phyloP scores from a whole-genome alignment of 352 stramenopile species.

The Pythium aquatile region DNA sequence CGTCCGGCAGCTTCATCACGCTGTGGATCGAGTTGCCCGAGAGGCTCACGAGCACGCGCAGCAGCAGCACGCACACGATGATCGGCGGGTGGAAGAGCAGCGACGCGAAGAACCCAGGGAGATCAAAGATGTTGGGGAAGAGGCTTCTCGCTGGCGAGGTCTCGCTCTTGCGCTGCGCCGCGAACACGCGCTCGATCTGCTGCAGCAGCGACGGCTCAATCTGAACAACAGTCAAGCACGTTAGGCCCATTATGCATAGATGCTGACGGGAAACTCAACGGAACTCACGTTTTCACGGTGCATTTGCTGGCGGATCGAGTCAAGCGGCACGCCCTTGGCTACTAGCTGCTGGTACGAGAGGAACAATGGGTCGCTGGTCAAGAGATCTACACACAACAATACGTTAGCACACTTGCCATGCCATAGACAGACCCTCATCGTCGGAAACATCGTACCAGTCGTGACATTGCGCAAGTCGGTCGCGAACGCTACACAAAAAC shows the following conservation, averaged over 20 bases:
- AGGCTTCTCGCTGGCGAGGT: slow-evolving; percentile 29
- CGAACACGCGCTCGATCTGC: slow-evolving; percentile 54
- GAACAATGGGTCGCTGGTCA: slow-evolving; percentile 47
- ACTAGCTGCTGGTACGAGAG: slow-evolving; percentile 64
- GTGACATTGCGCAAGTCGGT: slow-evolving; percentile 51
- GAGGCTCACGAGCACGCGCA: slow-evolving; percentile 50
- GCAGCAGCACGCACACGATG: slow-evolving; percentile 54
- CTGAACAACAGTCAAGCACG: slow-evolving; percentile 13
- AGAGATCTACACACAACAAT: slow-evolving; percentile 26
- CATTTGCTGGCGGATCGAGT: slow-evolving; percentile 67
- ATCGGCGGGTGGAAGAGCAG: slow-evolving; percentile 60
- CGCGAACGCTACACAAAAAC: slow-evolving; percentile 31
- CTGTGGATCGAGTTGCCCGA: slow-evolving; percentile 38
- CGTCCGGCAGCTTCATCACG: slow-evolving; percentile 49
- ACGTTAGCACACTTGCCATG: not conserved
- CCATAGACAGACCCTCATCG: not conserved
- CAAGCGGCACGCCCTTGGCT: slow-evolving; percentile 52
- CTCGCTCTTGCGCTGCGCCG: slow-evolving; percentile 37
- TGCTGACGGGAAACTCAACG: not conserved
- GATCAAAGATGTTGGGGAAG: slow-evolving; percentile 50
- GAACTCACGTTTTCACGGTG: slow-evolving; percentile 59
- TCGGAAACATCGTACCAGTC: slow-evolving; percentile 27
- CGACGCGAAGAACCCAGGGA: slow-evolving; percentile 49
- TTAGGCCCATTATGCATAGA: not conserved
- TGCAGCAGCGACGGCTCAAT: slow-evolving; percentile 35